A percentile compares a stretch with the other conserved stretches of the same genome.
Conservation (phyloP, 345 rosid species). For the Excoecaria cochinchinensis region DNA sequence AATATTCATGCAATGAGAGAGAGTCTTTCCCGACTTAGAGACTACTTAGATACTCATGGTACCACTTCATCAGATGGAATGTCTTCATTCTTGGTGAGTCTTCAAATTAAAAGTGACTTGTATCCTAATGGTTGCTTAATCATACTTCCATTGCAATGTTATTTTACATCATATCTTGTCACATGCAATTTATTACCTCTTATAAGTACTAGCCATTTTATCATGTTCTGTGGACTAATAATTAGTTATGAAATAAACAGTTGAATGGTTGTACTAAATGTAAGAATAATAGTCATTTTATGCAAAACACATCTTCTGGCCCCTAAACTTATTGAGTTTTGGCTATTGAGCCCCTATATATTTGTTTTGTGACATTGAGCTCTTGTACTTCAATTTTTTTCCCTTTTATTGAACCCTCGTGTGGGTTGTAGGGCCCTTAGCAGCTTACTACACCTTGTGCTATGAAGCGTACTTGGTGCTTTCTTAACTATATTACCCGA, state of each 20-base stretch:
- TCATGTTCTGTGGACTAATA: neutral
- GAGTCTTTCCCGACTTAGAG: conserved; percentile 92
- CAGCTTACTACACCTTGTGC: too few relatives aligned
- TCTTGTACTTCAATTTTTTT: too few relatives aligned
- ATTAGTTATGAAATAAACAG: neutral
- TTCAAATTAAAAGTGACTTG: neutral
- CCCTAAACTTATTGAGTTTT: too few relatives aligned
- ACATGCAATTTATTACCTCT: neutral
- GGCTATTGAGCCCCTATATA: too few relatives aligned
- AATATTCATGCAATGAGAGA: conserved; percentile 99
- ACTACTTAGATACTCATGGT: conserved; percentile 94
- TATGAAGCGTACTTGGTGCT: too few relatives aligned
- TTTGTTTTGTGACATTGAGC: too few relatives aligned
- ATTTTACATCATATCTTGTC: neutral
- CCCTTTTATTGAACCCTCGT: too few relatives aligned
- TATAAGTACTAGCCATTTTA: neutral
- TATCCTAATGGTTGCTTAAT: neutral
- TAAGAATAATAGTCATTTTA: too few relatives aligned
- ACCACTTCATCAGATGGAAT: conserved; percentile 93
- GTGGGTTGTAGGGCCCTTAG: too few relatives aligned
- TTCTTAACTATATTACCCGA: too few relatives aligned
- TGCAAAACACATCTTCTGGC: too few relatives aligned
- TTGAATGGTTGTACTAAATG: neutral
- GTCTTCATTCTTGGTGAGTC: conserved; percentile 90
- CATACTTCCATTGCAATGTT: neutral